Evolutionary conservation across 2,329 filamentous ascomycete species (phyloP).

Genomic region (Rachicladosporium sp.): DNA sequence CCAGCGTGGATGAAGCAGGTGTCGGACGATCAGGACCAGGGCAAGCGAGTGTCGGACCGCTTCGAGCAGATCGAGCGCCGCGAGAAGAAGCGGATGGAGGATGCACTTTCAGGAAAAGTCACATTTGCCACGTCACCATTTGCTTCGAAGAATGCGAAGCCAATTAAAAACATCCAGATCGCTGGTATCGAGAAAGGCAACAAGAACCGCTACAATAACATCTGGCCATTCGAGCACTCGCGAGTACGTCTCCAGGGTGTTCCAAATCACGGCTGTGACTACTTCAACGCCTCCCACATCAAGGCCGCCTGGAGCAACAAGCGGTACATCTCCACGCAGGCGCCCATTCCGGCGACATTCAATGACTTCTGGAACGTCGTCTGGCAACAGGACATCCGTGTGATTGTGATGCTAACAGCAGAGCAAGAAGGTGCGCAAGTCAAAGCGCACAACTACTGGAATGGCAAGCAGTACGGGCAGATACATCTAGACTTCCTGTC

Average conservation of each 20-base stretch:
- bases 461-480: constrained; percentile 61
- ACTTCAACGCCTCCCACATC: constrained; percentile 87
- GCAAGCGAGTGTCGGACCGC: constrained; percentile 67
- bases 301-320: constrained; percentile 73
- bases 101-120: constrained; percentile 54
- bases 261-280: constrained; percentile 63
- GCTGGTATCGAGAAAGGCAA: constrained; percentile 87
- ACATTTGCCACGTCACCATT: constrained; percentile 34
- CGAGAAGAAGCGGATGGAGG: constrained; percentile 87
- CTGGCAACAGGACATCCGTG: constrained; percentile 91
- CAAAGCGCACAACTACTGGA: constrained; percentile 94
- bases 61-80: constrained; percentile 74
- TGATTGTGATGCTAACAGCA: constrained; percentile 93
- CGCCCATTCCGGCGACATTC: constrained; percentile 83
- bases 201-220: constrained; percentile 97
- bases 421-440: constrained; percentile 86
- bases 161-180: constrained; percentile 49
- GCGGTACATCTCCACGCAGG: constrained; percentile 90
- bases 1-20: constrained; percentile 69
- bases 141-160: constrained; percentile 14
- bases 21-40: constrained; percentile 54
- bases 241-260: constrained; percentile 67
- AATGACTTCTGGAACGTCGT: constrained; percentile 96
- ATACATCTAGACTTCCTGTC: constrained; percentile 65
- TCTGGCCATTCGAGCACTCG: constrained; percentile 89